phyloP scores from a whole-genome alignment of 139 green algal genomes.

The Picochlorum sp. region DNA sequence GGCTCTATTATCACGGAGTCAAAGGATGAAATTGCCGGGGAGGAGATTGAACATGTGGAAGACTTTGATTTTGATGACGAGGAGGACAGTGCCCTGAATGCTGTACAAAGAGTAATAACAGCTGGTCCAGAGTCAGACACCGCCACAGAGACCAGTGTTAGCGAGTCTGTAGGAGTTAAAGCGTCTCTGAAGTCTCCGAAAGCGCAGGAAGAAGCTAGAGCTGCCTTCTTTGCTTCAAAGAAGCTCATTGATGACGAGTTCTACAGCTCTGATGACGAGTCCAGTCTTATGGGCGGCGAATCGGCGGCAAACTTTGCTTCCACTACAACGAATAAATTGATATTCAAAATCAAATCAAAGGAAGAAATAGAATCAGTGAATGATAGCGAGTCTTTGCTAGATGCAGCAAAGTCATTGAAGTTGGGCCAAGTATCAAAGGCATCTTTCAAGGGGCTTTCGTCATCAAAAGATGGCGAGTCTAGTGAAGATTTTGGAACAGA shows the following conservation, averaged over 20 bases:
- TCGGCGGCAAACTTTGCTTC: neutral
- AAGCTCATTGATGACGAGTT: constrained; percentile 28
- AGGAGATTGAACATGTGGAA: neutral
- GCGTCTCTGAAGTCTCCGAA: neutral
- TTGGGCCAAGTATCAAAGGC: neutral
- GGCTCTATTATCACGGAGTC: neutral
- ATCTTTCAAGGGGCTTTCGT: neutral
- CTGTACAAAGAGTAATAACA: constrained; percentile 5
- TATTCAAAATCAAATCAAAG: neutral
- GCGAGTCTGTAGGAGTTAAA: neutral
- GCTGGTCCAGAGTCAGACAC: neutral
- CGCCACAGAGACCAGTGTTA: constrained; percentile 3
- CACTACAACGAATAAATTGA: neutral
- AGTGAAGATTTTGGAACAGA: no score
- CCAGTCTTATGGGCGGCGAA: neutral
- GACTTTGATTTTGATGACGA: neutral
- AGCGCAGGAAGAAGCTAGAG: constrained; percentile 17
- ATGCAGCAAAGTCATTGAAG: neutral
- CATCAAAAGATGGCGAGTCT: no score
- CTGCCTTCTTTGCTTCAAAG: constrained; percentile 21
- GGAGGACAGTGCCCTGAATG: neutral
- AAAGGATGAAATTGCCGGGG: neutral
- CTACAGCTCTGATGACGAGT: constrained; percentile 32
- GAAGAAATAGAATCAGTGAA: neutral
- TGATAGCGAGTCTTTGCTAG: neutral